These are phyloP conservation scores for Sphaerosporella brunnea DNA, from an alignment of 495 filamentous ascomycete genomes.

Conservation along the genomic window DNA sequence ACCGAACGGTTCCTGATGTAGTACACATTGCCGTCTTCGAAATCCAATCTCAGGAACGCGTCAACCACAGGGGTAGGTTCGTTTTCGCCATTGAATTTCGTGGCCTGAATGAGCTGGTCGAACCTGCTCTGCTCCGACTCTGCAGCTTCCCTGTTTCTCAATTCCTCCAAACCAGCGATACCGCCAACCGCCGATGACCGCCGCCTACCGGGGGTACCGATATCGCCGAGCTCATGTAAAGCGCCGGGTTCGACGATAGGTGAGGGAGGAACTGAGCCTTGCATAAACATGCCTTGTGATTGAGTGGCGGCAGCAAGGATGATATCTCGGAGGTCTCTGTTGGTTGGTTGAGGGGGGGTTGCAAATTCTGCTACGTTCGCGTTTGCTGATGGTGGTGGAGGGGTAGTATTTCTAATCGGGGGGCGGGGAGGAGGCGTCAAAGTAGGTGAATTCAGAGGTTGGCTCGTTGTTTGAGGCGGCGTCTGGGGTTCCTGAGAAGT, in stretches of 20 bases:
- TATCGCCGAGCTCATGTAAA: conserved; percentile 17
- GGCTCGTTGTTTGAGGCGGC: no score
- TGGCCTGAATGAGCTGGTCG: conserved; percentile 21
- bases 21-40: conserved; percentile 25
- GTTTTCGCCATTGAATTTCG: conserved; percentile 1
- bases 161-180: conserved; percentile 22
- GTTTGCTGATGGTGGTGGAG: not conserved
- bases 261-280: conserved; percentile 14
- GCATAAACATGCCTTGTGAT: not conserved
- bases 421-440: no score
- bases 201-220: conserved; percentile 7
- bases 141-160: conserved; percentile 13
- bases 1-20: conserved; percentile 22
- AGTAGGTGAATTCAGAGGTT: no score
- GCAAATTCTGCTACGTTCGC: not conserved
- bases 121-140: conserved; percentile 3
- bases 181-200: conserved; percentile 21
- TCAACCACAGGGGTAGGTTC: conserved; percentile 15
- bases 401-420: no score
- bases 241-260: conserved; percentile 20
- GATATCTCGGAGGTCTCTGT: conserved; percentile 3
- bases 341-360: not conserved
- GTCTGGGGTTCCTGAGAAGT: no score
- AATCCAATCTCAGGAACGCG: conserved; percentile 23
- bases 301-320: not conserved